Percentiles rank a stretch among this genome's conserved stretches.
Conservation (phyloP, 1,284 basidiomycete genomes). For the Earliella scabrosa region DNA sequence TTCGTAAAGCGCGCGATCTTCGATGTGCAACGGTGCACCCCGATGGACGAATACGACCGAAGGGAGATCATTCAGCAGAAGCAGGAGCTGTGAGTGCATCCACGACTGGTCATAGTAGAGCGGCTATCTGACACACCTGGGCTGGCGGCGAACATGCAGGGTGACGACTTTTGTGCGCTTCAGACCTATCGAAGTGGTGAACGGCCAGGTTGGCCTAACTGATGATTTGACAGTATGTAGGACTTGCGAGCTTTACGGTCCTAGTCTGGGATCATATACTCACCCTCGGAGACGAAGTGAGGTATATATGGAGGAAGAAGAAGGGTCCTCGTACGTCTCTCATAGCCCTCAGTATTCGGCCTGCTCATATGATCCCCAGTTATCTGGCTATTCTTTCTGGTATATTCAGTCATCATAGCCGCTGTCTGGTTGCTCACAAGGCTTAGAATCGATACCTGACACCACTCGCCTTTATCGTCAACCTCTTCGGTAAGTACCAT, state of each 20-base stretch:
- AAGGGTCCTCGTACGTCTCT: conserved; percentile 46
- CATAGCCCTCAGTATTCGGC: no score
- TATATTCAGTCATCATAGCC: conserved; percentile 28
- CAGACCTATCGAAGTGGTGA: no score
- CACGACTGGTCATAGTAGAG: no score
- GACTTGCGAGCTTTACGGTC: conserved; percentile 50
- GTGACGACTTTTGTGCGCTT: conserved; percentile 17
- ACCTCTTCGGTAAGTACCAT: conserved; percentile 44
- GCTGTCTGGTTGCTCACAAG: background rate
- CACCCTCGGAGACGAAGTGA: conserved; percentile 52
- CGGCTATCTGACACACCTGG: no score
- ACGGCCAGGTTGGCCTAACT: no score
- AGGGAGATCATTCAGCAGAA: no score
- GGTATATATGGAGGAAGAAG: conserved; percentile 53
- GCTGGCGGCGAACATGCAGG: no score
- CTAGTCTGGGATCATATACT: conserved; percentile 54
- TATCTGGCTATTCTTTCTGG: conserved; percentile 51
- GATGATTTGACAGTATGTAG: conserved; percentile 43
- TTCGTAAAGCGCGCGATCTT: no score
- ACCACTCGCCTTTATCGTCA: conserved; percentile 52
- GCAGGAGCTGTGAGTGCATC: no score
- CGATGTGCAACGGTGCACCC: no score
- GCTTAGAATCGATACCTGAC: conserved; percentile 53
- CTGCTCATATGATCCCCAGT: no score
- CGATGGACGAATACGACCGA: no score